Percentiles rank a stretch among this genome's conserved stretches.
phyloP scores from a whole-genome alignment of 768 basidiomycete genomes.

The Russula earlei region DNA sequence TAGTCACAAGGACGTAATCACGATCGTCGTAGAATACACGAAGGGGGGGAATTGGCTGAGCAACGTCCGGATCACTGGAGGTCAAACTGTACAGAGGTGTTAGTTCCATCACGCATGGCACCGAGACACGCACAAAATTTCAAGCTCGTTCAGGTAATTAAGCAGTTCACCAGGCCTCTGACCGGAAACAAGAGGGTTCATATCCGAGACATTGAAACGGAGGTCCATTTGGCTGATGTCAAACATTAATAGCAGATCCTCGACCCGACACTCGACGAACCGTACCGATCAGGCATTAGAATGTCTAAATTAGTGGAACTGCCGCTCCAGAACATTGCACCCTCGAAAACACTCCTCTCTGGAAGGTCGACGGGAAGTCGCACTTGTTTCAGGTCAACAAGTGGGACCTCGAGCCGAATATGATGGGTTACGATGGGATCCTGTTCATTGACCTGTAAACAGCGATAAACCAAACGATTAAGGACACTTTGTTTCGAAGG shows the following conservation, averaged over 20 bases:
- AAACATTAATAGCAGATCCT: background rate
- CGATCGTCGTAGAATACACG: conserved; percentile 29
- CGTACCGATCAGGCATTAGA: conserved; percentile 17
- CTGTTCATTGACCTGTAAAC: background rate
- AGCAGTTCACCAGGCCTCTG: conserved; percentile 36
- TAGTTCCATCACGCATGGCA: conserved; percentile 1
- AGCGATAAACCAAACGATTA: conserved; percentile 18
- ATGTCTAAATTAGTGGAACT: conserved; percentile 7
- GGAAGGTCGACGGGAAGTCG: background rate
- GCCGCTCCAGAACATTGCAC: background rate
- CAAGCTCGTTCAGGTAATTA: conserved; percentile 33
- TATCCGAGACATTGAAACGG: conserved; percentile 36
- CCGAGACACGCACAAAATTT: conserved; percentile 33
- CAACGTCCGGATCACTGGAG: conserved; percentile 21
- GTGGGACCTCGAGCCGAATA: conserved; percentile 13
- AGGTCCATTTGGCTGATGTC: conserved; percentile 35
- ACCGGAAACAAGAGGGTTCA: conserved; percentile 22
- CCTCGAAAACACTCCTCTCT: background rate
- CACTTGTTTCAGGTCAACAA: conserved; percentile 3
- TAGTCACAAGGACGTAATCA: conserved; percentile 40
- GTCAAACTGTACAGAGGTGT: conserved; percentile 28
- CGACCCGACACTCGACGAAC: background rate
- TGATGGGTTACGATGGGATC: background rate
- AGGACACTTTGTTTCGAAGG: conserved; percentile 13
- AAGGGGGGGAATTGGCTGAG: conserved; percentile 42